A percentile compares a stretch with the other conserved stretches of the same genome.
Evolutionary conservation across 2,329 filamentous ascomycete genomes (phyloP).

Genomic region (Keithomyces neogunnii): DNA sequence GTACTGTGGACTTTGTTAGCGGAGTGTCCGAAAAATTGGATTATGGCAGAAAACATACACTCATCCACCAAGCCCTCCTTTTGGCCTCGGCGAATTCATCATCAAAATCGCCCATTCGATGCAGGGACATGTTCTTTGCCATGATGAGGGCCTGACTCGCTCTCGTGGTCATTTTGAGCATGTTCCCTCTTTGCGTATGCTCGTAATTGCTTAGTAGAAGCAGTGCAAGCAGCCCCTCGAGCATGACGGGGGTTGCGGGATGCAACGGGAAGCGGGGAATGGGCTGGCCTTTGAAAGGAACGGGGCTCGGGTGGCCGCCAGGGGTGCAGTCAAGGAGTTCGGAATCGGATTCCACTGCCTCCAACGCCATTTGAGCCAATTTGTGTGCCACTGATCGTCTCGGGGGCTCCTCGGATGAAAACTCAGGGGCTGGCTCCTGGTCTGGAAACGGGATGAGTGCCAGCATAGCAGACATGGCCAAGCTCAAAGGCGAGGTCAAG

Average conservation of each 20-base stretch:
- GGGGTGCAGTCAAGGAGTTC: neutral
- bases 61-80: conserved; percentile 6
- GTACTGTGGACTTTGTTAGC: neutral
- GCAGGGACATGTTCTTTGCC: conserved; percentile 1
- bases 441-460: neutral
- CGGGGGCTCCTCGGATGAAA: neutral
- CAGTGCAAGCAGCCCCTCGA: conserved; percentile 1
- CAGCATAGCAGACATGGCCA: neutral
- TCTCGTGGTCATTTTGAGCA: conserved; percentile 3
- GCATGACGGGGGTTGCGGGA: neutral
- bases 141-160: conserved; percentile 1
- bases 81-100: conserved; percentile 2
- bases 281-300: neutral
- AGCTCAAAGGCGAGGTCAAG: neutral
- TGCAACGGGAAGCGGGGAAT: conserved; percentile 1
- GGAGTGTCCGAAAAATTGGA: no score
- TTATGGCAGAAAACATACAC: neutral
- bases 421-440: neutral
- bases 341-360: neutral
- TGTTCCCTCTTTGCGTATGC: conserved; percentile 3
- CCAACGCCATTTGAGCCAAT: neutral
- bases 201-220: conserved; percentile 3
- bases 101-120: neutral
- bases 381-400: neutral
- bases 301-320: neutral